phyloP scores from a whole-genome alignment of 1,284 basidiomycete species.

The Puccinia novopanici region DNA sequence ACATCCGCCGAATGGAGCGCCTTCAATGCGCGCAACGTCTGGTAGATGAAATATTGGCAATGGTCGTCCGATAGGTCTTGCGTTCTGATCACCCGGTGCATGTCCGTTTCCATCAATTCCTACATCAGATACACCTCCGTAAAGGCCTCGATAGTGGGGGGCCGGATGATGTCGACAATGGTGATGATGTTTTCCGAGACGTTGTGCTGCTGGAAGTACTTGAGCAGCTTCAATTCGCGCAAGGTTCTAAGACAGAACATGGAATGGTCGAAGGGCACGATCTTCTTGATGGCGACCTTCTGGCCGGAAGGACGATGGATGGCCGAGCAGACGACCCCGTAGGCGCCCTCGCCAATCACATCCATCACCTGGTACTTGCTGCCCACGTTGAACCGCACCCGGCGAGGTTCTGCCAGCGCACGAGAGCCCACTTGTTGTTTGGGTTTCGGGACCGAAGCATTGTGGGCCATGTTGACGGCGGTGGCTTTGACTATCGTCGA shows the following conservation, averaged over 20 bases:
- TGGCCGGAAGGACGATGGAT: slow-evolving; percentile 59
- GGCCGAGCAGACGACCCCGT: slow-evolving; percentile 61
- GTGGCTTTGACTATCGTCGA: slow-evolving; percentile 10
- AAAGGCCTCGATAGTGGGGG: slow-evolving; percentile 81
- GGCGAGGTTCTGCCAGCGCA: slow-evolving; percentile 52
- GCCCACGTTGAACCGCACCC: slow-evolving; percentile 54
- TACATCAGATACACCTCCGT: slow-evolving; percentile 86
- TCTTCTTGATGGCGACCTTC: slow-evolving; percentile 63
- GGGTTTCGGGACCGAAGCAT: neutral
- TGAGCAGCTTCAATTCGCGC: slow-evolving; percentile 71
- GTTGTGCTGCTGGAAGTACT: slow-evolving; percentile 67
- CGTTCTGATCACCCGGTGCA: slow-evolving; percentile 82
- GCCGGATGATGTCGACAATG: slow-evolving; percentile 91
- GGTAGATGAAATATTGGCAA: slow-evolving; percentile 74
- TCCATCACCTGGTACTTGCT: slow-evolving; percentile 58
- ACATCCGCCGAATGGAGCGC: slow-evolving; percentile 91
- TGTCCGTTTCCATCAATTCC: slow-evolving; percentile 75
- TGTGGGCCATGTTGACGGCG: neutral
- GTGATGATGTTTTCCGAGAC: slow-evolving; percentile 67
- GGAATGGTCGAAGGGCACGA: slow-evolving; percentile 81
- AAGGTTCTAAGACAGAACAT: slow-evolving; percentile 84
- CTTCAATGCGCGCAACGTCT: slow-evolving; percentile 88
- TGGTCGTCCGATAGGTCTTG: slow-evolving; percentile 69
- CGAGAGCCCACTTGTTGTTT: slow-evolving; percentile 23
- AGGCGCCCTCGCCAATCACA: slow-evolving; percentile 62